Conservation (phyloP, 73 alveolate species). For the Tetrahymena elliotti region DNA sequence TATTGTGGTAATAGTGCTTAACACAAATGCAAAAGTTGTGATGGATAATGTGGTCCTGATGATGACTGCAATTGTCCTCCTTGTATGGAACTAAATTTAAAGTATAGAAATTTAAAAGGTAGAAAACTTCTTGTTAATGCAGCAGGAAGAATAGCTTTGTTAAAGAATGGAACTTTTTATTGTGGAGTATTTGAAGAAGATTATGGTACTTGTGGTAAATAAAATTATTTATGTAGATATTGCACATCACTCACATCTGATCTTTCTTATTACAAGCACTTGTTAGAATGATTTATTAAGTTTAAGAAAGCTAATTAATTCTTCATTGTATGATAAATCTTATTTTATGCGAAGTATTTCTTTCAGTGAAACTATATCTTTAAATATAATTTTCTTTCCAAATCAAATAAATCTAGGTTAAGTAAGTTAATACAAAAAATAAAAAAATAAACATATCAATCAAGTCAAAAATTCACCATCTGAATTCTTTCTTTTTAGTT, state of each 20-base stretch:
- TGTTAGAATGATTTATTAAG: background rate
- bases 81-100: background rate
- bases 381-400: too few relatives aligned
- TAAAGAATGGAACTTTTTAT: background rate
- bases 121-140: background rate
- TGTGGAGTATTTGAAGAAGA: background rate
- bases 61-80: background rate
- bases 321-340: too few relatives aligned
- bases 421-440: too few relatives aligned
- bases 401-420: too few relatives aligned
- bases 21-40: background rate
- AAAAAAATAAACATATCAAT: too few relatives aligned
- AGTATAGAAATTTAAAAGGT: background rate
- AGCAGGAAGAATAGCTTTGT: background rate
- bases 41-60: background rate
- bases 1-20: background rate
- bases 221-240: background rate
- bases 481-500: too few relatives aligned
- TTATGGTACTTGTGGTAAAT: background rate
- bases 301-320: too few relatives aligned
- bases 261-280: background rate
- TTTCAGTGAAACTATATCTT: too few relatives aligned
- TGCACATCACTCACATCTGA: background rate
- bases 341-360: too few relatives aligned
- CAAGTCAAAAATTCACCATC: too few relatives aligned